A percentile compares a stretch with the other conserved stretches of the same genome.
These are phyloP conservation scores for Dioscorea cayenensis DNA, from an alignment of 116 monocot species.

Conservation along the genomic window DNA sequence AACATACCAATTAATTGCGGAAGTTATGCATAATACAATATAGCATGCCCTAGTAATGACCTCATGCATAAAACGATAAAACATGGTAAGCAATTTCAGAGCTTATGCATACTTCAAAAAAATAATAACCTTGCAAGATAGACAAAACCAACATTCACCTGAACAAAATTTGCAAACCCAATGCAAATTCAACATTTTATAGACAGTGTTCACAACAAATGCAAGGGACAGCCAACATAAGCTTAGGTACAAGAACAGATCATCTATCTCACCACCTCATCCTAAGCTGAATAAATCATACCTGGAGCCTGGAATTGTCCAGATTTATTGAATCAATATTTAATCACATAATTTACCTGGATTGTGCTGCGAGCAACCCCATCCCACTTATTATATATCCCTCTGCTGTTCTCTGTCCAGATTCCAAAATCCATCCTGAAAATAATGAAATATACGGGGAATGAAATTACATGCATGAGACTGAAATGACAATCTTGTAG, in stretches of 20 bases:
- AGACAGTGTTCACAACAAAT: no score
- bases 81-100: no score
- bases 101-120: no score
- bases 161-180: no score
- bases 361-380: conserved; percentile 93
- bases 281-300: neutral
- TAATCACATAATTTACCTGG: conserved; percentile 42
- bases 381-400: conserved; percentile 93
- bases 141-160: no score
- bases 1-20: no score
- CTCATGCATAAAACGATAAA: no score
- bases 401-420: conserved; percentile 96
- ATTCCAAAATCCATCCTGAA: conserved; percentile 87
- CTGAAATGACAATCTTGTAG: neutral
- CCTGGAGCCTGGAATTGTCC: neutral
- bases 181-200: no score
- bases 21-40: no score
- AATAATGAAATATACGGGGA: neutral
- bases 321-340: neutral
- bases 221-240: no score
- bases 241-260: neutral
- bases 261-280: neutral
- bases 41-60: no score
- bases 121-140: no score
- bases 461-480: neutral